Evolutionary conservation across 1,139 yeast species (phyloP), one percentile per base, ranked within the genome.

Genomic region (Kurtzmaniella quercitrusa): DNA sequence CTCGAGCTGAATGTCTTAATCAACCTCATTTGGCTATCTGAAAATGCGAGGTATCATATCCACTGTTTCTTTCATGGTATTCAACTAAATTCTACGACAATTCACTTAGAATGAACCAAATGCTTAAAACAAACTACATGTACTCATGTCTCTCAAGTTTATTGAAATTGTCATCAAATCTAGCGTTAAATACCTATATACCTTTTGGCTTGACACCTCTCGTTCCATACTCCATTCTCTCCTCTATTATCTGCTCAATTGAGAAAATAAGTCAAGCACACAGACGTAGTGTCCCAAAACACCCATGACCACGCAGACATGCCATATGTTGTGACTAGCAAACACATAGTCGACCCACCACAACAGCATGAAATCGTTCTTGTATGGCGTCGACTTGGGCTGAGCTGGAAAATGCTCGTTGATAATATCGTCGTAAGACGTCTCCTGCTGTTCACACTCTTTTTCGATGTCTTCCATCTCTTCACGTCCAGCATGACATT

Each of bases 311-410:
- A 93, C 98, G 59, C 87, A 88, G 15, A 89, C 62, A 64, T 93
- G 98, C 98, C 98, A 93, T 31, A 93, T 68, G 57, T 89, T 90
- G 63, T 93, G 98, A 41, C 96, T 88, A 33, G 81, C 76, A 48
- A 82, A 72, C 24, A 75, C 63, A 60, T 85, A 85, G 55, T 85
- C 94, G 9, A 83, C 84, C 93, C 96, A 90, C 94, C 85, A 93
- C 57, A 82, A 73, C 25, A 87, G 85, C 55, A 70, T 66, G 62
- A 82, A 82, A 51, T 66, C 80, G 31, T 62, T 59, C 37, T 63
- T 62, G 50, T 70, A 66, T 7, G 73, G 70, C 1, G 82, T 73
- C 19, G 54, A 50, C 0, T 57, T 59, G 2, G 88, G 89, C 14
- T 61, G 46, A 38, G 66, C 66, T 37, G 81, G 79, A 56, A 85